Base-by-base conservation (phyloP, 352 stramenopile genomes). In the Globisporangium alternatum region DNA sequence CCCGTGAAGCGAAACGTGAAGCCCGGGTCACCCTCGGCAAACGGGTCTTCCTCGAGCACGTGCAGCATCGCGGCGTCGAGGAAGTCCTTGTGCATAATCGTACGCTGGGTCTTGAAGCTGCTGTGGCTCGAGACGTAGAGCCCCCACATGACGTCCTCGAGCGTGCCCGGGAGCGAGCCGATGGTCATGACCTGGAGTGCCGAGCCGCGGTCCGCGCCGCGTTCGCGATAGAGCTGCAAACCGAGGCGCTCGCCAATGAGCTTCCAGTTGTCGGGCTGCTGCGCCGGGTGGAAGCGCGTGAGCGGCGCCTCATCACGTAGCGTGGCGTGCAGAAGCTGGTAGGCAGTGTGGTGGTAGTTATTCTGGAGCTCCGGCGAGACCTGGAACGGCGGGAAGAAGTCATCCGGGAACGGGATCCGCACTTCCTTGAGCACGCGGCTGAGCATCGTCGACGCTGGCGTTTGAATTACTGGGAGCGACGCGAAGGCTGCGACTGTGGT, bases 101-200 rank as follows among this genome's bases (percentile, higher is more conserved):
- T 71, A 8, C 76, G 79, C 67, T 90, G 77, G 9, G 80, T 86
- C 70, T 89, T 85, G 62, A 85, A 75, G 13, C 68, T 47, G 8
- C 66, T 66, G 56, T 75, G 85, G 51, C 67, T 76, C 19, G 71
- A 64, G 13, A 79, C 77, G 53, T 86, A 86, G 45, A 88, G 73
- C 12, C 80, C 78, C 35, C 80, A 79, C 67, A 90, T 81, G 53
- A 90, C 69, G 59, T 88, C 75, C 37, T 89, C 79, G 31, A 90
- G 70, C 10, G 77, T 75, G 59, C 81, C 76, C 2, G 60, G 61
- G 22, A 90, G 63, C 25, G 73, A 74, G n/a, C 81, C 81, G 30
- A 87, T 61, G 5, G 63, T 73, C 30, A 81, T 75, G 54, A 88
- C 71, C 33, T 85, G 70, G n/a, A 85, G 58, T 31, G 78, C 72